Evolutionary conservation across 75 land plant species (phyloP), one percentile per base, ranked within the genome.

Genomic region (Sequoia sempervirens): DNA sequence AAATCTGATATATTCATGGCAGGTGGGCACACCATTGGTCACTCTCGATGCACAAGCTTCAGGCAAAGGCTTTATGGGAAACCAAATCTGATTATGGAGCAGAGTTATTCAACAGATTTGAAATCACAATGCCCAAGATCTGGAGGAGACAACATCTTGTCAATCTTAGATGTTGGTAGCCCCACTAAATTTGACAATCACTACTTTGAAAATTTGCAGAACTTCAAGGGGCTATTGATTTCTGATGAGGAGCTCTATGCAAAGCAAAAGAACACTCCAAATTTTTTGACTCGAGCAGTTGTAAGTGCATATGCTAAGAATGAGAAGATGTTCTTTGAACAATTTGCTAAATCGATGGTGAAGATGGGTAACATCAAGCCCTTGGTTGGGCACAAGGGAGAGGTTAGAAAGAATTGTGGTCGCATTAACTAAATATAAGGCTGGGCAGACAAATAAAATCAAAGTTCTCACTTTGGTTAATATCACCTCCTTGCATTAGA

Each of bases 21-120:
- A 95, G 95, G 97, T 37, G 88, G 92, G 46, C 97, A 95, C 87
- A 93, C 97, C 34, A 93, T 95, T 15, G 97, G 97, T 20, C 80
- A 87, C 20, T 69, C 95, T 20, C 82, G 89, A 26, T 95, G 97
- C 89, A 87, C 88, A 36, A 90, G 89, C 87, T 91, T 93, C 91
- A 83, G 89, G 88, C 89, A 90, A 58, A 84, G 95, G 82, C 86
- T 93, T 1, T 95, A 93, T 91, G n/a, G 26, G 28, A 43, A 41
- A 9, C n/a, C 10, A 8, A 10, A 76, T 76, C 2, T 3, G 0
- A 76, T 10, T 26, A 4, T 76, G 1, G 80, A 76, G 30, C 17
- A 20, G 12, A 76, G 46, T 43, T 76, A 41, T 43, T 76, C 88
- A 0, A 43, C 64, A 14, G 28, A 54, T 43, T 50, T 94, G 66